Conservation (phyloP, 768 basidiomycete species). For the Amanita molliuscula region DNA sequence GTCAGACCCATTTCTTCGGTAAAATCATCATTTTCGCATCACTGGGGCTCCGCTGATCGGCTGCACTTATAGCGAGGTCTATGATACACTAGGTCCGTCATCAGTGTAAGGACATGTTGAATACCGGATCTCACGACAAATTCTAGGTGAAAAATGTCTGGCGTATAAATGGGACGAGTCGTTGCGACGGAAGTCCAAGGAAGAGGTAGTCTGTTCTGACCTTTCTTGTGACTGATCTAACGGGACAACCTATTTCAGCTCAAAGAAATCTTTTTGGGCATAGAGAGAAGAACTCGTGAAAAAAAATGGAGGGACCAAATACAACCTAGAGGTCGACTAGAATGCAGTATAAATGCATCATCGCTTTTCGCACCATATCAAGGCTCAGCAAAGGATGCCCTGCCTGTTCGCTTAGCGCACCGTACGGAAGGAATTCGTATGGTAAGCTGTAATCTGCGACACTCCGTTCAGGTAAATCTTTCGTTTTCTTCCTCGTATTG, state of each 20-base stretch:
- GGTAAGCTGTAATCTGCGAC: slow-evolving; percentile 26
- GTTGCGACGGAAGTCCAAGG: slow-evolving; percentile 30
- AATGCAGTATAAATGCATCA: slow-evolving; percentile 38
- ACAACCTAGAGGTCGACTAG: slow-evolving; percentile 33
- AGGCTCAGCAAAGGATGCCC: slow-evolving; percentile 16
- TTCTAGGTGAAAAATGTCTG: slow-evolving; percentile 25
- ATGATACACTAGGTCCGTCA: slow-evolving; percentile 59
- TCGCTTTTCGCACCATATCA: slow-evolving; percentile 31
- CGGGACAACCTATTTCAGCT: slow-evolving; percentile 25
- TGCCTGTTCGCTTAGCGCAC: slow-evolving; percentile 19
- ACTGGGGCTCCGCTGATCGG: slow-evolving; percentile 4
- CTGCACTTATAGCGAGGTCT: slow-evolving; percentile 42
- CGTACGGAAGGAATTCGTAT: slow-evolving; percentile 26
- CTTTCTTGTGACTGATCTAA: not conserved
- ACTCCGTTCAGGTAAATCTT: slow-evolving; percentile 32
- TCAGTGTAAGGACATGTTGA: not conserved
- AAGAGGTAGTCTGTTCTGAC: slow-evolving; percentile 29
- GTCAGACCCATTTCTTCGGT: slow-evolving; percentile 65
- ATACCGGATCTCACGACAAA: not conserved
- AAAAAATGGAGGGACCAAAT: slow-evolving; percentile 27
- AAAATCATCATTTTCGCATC: slow-evolving; percentile 7
- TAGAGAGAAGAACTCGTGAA: slow-evolving; percentile 26
- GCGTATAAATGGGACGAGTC: slow-evolving; percentile 33
- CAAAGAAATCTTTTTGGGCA: slow-evolving; percentile 28
- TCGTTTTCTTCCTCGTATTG: not conserved